These are phyloP conservation scores for Encephalitozoon intestinalis DNA, from an alignment of 371 early-diverging fungal genomes.

Conservation along the genomic window DNA sequence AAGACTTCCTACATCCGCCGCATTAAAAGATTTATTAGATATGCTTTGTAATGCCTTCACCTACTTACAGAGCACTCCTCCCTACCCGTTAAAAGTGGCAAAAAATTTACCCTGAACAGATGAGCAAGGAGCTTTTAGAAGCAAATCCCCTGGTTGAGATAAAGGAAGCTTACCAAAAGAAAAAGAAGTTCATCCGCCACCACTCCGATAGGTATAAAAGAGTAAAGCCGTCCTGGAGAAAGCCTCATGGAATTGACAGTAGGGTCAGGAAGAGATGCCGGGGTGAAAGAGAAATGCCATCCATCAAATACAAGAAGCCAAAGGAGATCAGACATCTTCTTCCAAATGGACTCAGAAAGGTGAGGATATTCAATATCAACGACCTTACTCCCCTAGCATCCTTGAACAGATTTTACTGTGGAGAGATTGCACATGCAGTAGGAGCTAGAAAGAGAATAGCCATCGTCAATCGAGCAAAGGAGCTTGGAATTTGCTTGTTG, in stretches of 20 bases:
- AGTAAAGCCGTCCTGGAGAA: slow-evolving; percentile 86
- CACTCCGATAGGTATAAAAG: slow-evolving; percentile 80
- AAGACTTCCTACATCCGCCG: not conserved
- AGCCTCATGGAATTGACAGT: slow-evolving; percentile 99
- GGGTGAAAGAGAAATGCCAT: slow-evolving; percentile 95
- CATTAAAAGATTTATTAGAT: not conserved
- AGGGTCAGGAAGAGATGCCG: slow-evolving; percentile 92
- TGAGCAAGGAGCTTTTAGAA: slow-evolving; percentile 10
- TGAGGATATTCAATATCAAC: slow-evolving; percentile 78
- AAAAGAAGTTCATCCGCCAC: slow-evolving; percentile 94
- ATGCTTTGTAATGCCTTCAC: not conserved
- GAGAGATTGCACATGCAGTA: slow-evolving; percentile 94
- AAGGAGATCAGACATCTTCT: slow-evolving; percentile 82
- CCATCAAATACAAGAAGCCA: slow-evolving; percentile 75
- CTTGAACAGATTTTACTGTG: slow-evolving; percentile 95
- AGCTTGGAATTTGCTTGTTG: slow-evolving; percentile 87
- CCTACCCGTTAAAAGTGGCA: not conserved
- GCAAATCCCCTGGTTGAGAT: slow-evolving; percentile 35
- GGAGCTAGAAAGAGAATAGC: slow-evolving; percentile 87
- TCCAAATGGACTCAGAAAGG: slow-evolving; percentile 95
- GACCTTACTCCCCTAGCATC: slow-evolving; percentile 91
- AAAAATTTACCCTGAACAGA: slow-evolving; percentile 28
- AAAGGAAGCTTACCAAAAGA: slow-evolving; percentile 65
- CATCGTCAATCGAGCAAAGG: slow-evolving; percentile 87
- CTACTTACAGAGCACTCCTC: not conserved